These are phyloP conservation scores for Tuber calosporum DNA, from an alignment of 495 filamentous ascomycete species.

Conservation along the genomic window DNA sequence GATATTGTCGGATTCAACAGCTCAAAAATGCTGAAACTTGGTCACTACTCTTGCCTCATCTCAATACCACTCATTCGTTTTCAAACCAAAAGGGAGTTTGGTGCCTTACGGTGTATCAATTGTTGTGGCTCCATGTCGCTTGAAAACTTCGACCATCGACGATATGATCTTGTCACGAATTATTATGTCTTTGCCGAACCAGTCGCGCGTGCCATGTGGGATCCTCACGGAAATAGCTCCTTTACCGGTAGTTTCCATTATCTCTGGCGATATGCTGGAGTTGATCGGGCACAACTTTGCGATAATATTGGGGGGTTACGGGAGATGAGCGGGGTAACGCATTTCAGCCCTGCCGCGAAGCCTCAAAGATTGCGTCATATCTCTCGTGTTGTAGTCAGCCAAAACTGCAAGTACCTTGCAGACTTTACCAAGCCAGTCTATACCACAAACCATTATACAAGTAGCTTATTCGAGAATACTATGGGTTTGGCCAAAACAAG, in stretches of 20 bases:
- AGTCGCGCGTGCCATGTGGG: slow-evolving; percentile 24
- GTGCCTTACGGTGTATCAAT: slow-evolving; percentile 61
- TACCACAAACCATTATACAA: neutral
- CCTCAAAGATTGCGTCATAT: neutral
- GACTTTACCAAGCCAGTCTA: no score
- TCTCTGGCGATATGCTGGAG: neutral
- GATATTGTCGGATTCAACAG: slow-evolving; percentile 44
- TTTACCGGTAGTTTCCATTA: slow-evolving; percentile 4
- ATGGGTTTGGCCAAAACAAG: neutral
- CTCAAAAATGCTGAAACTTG: slow-evolving; percentile 44
- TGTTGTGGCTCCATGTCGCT: slow-evolving; percentile 73
- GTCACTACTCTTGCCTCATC: slow-evolving; percentile 48
- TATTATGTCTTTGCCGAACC: slow-evolving; percentile 61
- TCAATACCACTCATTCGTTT: neutral
- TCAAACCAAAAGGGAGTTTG: slow-evolving; percentile 51
- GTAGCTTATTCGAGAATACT: neutral
- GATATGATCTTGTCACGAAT: slow-evolving; percentile 74
- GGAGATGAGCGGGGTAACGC: neutral
- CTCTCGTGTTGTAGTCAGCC: neutral
- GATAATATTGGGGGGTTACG: neutral
- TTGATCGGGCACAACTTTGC: neutral
- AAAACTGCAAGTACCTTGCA: neutral
- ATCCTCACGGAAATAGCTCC: slow-evolving; percentile 5
- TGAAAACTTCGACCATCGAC: slow-evolving; percentile 73
- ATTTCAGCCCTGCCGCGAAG: neutral